These are phyloP conservation scores for Neostapfia colusana DNA, from an alignment of 176 grass and related monocot species.

Conservation along the genomic window DNA sequence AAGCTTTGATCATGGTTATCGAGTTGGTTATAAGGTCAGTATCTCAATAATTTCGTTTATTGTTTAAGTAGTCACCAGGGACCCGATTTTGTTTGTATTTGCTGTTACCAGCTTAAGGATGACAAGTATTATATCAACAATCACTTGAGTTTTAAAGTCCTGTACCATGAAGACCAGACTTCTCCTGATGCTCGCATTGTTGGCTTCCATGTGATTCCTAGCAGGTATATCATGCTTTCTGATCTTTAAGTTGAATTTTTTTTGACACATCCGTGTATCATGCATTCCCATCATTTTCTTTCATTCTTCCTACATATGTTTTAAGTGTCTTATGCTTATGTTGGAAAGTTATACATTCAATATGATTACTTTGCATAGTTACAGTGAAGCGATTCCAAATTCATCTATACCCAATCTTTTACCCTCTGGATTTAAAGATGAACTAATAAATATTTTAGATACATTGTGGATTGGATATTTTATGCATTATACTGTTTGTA, in stretches of 20 bases:
- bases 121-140: conserved; percentile 83
- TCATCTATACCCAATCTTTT: conserved; percentile 22
- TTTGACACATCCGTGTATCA: background rate
- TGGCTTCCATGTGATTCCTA: conserved; percentile 85
- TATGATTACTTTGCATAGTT: conserved; percentile 25
- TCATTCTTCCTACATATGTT: background rate
- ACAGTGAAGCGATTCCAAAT: conserved; percentile 12
- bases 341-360: conserved; percentile 8
- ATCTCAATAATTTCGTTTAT: background rate
- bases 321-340: background rate
- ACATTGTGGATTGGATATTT: background rate
- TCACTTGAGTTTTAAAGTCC: conserved; percentile 78
- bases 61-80: conserved; percentile 16
- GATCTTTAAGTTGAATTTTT: background rate
- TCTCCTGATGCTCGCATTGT: conserved; percentile 67
- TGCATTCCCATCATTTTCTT: background rate
- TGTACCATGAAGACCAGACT: conserved; percentile 65
- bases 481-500: background rate
- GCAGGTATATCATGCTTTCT: conserved; percentile 51
- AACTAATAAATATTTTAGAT: background rate
- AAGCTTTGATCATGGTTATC: conserved; percentile 73
- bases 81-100: conserved; percentile 25
- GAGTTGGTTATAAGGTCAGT: conserved; percentile 79
- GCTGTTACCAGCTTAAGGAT: conserved; percentile 63
- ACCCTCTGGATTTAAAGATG: conserved; percentile 3